Conservation (phyloP, 2,329 filamentous ascomycete genomes). For the Colletotrichum neosansevieriae region DNA sequence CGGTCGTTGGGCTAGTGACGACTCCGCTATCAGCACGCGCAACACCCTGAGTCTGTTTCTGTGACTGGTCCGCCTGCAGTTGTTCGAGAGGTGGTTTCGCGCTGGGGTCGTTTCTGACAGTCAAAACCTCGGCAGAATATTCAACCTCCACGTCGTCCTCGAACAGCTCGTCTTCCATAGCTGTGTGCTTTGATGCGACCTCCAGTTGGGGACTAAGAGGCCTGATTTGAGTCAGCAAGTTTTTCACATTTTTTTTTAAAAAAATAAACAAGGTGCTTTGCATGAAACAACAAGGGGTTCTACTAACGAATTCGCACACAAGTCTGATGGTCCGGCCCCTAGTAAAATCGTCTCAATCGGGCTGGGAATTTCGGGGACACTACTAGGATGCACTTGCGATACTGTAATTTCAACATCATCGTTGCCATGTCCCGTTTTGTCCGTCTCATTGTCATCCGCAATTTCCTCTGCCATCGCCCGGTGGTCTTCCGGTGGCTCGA, state of each 20-base stretch:
- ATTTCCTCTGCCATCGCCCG: conserved; percentile 1
- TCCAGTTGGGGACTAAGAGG: conserved; percentile 51
- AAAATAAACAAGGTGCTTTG: conserved; percentile 13
- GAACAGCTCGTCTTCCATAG: conserved; percentile 62
- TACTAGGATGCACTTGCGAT: conserved; percentile 14
- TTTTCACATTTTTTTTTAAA: conserved; percentile 43
- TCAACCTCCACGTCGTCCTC: conserved; percentile 52
- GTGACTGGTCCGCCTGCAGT: conserved; percentile 40
- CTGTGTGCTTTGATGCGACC: conserved; percentile 61
- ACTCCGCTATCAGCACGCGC: conserved; percentile 63
- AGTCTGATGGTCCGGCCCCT: not conserved
- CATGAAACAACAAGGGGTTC: conserved; percentile 21
- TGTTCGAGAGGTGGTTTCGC: conserved; percentile 53
- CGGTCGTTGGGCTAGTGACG: conserved; percentile 58
- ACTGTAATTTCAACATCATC: conserved; percentile 9
- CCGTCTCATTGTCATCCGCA: not conserved
- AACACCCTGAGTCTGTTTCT: conserved; percentile 45
- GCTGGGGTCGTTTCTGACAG: conserved; percentile 57
- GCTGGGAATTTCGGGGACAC: conserved; percentile 1
- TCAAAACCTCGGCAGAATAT: conserved; percentile 52
- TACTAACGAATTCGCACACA: conserved; percentile 27
- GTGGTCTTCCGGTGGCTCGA: conserved; percentile 15
- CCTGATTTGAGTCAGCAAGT: conserved; percentile 49
- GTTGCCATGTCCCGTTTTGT: not conserved
- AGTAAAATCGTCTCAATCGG: conserved; percentile 29